Evolutionary conservation across 495 filamentous ascomycete genomes (phyloP).

Genomic region (Terfezia boudieri): DNA sequence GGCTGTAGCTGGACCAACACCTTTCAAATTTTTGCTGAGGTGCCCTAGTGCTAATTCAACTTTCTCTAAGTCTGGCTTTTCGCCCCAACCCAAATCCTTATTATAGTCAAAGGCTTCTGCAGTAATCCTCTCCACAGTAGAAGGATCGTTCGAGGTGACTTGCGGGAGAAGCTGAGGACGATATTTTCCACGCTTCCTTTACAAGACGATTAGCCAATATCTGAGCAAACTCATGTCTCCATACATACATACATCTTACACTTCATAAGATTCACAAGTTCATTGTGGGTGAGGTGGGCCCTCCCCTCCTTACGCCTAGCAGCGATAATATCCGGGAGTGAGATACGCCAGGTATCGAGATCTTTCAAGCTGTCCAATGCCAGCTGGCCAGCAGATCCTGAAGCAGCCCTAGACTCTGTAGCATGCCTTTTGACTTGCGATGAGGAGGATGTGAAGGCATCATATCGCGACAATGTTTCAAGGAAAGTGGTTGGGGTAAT

Average conservation of each 20-base stretch:
- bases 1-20: constrained; percentile 32
- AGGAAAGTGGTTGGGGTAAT: neutral
- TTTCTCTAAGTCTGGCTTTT: constrained; percentile 1
- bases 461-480: neutral
- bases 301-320: neutral
- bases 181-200: constrained; percentile 29
- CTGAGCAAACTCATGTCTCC: neutral
- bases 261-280: neutral
- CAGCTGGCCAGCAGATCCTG: neutral
- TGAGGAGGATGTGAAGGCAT: neutral
- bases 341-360: neutral
- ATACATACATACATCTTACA: neutral
- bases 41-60: constrained; percentile 13
- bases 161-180: constrained; percentile 22
- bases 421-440: neutral
- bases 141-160: constrained; percentile 23
- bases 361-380: neutral
- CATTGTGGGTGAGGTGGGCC: neutral
- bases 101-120: constrained; percentile 15
- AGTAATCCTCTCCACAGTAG: constrained; percentile 8
- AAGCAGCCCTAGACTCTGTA: neutral
- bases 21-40: constrained; percentile 20
- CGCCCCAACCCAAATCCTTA: constrained; percentile 1
- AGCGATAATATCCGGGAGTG: neutral
- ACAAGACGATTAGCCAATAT: neutral